These are phyloP conservation scores for Tylopilus felleus DNA, from an alignment of 768 basidiomycete species.

Conservation along the genomic window DNA sequence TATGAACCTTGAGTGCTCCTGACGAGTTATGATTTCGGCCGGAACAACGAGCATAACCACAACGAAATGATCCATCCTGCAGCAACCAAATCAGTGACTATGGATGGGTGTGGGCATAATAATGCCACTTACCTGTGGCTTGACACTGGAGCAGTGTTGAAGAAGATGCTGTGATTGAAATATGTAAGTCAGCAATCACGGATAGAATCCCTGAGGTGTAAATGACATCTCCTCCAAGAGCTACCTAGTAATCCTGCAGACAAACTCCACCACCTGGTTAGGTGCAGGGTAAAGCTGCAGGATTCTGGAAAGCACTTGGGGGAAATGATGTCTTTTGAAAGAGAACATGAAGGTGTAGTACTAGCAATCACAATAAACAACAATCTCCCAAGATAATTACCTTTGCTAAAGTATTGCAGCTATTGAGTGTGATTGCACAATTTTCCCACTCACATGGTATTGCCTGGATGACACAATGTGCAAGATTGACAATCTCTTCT, in stretches of 20 bases:
- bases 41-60: constrained; percentile 26
- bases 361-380: constrained; percentile 7
- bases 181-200: constrained; percentile 8
- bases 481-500: constrained; percentile 18
- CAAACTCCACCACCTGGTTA: constrained; percentile 5
- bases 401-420: constrained; percentile 29
- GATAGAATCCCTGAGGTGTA: not conserved
- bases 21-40: constrained; percentile 24
- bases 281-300: constrained; percentile 16
- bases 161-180: constrained; percentile 22
- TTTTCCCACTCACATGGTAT: constrained; percentile 31
- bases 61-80: constrained; percentile 28
- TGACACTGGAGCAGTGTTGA: constrained; percentile 23
- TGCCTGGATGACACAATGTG: constrained; percentile 23
- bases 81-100: no score
- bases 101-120: no score
- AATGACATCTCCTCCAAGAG: constrained; percentile 11
- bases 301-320: constrained; percentile 5
- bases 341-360: constrained; percentile 1
- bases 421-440: constrained; percentile 25
- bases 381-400: constrained; percentile 17
- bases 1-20: constrained; percentile 20
- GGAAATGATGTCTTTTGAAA: not conserved
- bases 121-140: constrained; percentile 15
- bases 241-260: constrained; percentile 22